A percentile compares a stretch with the other conserved stretches of the same genome.
phyloP scores from a whole-genome alignment of 2,329 filamentous ascomycete genomes.

The Sporothrix pseudoabietina region DNA sequence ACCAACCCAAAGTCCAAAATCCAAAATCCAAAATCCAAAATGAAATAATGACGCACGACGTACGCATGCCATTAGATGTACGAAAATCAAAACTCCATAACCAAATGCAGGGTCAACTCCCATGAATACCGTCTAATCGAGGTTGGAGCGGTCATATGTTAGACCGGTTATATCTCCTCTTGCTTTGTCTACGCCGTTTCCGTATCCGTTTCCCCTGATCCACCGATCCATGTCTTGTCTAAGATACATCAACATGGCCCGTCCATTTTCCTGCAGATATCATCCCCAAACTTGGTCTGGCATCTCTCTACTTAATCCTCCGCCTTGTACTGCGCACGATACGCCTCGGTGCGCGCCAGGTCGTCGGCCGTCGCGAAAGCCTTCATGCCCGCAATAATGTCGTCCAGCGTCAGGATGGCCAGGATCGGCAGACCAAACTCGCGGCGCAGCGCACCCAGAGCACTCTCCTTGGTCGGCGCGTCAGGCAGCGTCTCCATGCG shows the following conservation, averaged over 20 bases:
- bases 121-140: neutral
- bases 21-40: neutral
- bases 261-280: too few relatives aligned
- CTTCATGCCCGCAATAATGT: slow-evolving; percentile 73
- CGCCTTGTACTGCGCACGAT: slow-evolving; percentile 67
- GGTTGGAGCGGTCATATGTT: neutral
- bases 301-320: slow-evolving; percentile 42
- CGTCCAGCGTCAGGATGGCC: slow-evolving; percentile 79
- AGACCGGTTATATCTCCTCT: neutral
- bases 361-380: slow-evolving; percentile 63
- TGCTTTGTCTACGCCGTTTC: neutral
- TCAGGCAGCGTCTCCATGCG: slow-evolving; percentile 77
- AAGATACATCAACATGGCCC: neutral
- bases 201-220: neutral
- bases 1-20: neutral
- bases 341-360: slow-evolving; percentile 70
- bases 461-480: slow-evolving; percentile 68
- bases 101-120: slow-evolving; percentile 2
- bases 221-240: neutral
- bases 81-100: neutral
- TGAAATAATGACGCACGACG: neutral
- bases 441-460: slow-evolving; percentile 81
- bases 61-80: neutral
- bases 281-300: neutral
- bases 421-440: slow-evolving; percentile 83